phyloP scores from a whole-genome alignment of 192 early-diverging fungal species.

The Coemansia sp. region DNA sequence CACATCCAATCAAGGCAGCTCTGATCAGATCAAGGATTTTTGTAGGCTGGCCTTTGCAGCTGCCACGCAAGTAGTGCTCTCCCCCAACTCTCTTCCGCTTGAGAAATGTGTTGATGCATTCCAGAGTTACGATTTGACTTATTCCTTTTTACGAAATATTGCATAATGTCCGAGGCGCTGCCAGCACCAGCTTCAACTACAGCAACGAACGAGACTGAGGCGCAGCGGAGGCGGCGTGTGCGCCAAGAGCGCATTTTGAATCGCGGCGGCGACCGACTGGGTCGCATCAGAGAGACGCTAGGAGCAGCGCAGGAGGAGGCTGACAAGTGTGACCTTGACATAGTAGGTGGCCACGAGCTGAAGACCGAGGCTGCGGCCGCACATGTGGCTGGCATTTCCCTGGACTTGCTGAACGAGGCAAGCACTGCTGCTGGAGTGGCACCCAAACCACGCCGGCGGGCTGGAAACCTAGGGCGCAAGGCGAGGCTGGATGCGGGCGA shows the following conservation, averaged over 20 bases:
- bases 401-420: conserved; percentile 16
- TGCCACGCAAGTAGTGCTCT: background rate
- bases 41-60: background rate
- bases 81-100: background rate
- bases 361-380: conserved; percentile 15
- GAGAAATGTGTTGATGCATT: background rate
- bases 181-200: background rate
- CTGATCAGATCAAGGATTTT: background rate
- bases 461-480: conserved; percentile 47
- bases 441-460: conserved; percentile 26
- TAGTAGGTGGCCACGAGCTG: conserved; percentile 45
- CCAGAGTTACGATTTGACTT: conserved; percentile 5
- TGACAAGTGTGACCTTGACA: conserved; percentile 13
- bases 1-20: background rate
- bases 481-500: conserved; percentile 16
- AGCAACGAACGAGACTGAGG: conserved; percentile 25
- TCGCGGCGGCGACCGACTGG: conserved; percentile 43
- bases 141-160: background rate
- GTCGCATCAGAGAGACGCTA: conserved; percentile 40
- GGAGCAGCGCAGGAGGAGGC: conserved; percentile 36
- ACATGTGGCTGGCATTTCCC: conserved; percentile 14
- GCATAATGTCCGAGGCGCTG: conserved; percentile 10
- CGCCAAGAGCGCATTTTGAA: conserved; percentile 50
- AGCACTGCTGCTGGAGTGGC: background rate
- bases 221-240: conserved; percentile 35